phyloP scores from a whole-genome alignment of 2,329 filamentous ascomycete species.

The Pseudogymnoascus pannorum region DNA sequence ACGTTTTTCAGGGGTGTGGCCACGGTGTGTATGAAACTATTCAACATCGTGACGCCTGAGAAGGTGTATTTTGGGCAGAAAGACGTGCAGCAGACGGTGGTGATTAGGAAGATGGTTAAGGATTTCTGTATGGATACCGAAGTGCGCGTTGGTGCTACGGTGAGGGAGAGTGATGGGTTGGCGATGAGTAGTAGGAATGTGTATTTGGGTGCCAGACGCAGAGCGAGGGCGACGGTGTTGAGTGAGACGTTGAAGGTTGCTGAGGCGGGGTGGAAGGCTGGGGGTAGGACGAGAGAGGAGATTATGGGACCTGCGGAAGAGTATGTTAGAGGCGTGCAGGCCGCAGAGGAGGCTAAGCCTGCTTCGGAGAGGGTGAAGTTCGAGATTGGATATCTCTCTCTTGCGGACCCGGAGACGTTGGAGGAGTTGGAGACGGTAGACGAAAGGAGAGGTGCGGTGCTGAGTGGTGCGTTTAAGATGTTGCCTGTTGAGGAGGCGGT shows the following conservation, averaged over 20 bases:
- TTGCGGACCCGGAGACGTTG: slow-evolving; percentile 79
- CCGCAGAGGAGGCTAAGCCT: slow-evolving; percentile 55
- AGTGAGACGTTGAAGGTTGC: slow-evolving; percentile 62
- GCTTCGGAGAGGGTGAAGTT: slow-evolving; percentile 57
- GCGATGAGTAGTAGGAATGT: slow-evolving; percentile 92
- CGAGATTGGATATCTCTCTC: slow-evolving; percentile 85
- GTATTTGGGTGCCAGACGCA: slow-evolving; percentile 72
- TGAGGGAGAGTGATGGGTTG: slow-evolving; percentile 71
- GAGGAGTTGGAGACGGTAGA: slow-evolving; percentile 71
- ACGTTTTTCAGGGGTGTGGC: slow-evolving; percentile 96
- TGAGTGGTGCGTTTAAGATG: slow-evolving; percentile 91
- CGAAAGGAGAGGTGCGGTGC: slow-evolving; percentile 62
- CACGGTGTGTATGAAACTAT: slow-evolving; percentile 91
- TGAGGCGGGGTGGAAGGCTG: slow-evolving; percentile 54
- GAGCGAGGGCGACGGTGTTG: slow-evolving; percentile 66
- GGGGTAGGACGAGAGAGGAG: slow-evolving; percentile 47
- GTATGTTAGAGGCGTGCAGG: slow-evolving; percentile 47
- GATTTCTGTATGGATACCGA: slow-evolving; percentile 77
- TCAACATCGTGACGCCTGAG: slow-evolving; percentile 73
- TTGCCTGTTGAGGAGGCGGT: slow-evolving; percentile 64
- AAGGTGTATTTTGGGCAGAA: slow-evolving; percentile 94
- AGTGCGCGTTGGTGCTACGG: slow-evolving; percentile 67
- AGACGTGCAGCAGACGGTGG: slow-evolving; percentile 90
- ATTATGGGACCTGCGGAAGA: slow-evolving; percentile 66
- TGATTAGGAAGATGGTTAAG: slow-evolving; percentile 77